A percentile compares a stretch with the other conserved stretches of the same genome.
These are phyloP conservation scores for Trichoderma parareesei DNA, from an alignment of 495 filamentous ascomycete genomes.

Conservation along the genomic window DNA sequence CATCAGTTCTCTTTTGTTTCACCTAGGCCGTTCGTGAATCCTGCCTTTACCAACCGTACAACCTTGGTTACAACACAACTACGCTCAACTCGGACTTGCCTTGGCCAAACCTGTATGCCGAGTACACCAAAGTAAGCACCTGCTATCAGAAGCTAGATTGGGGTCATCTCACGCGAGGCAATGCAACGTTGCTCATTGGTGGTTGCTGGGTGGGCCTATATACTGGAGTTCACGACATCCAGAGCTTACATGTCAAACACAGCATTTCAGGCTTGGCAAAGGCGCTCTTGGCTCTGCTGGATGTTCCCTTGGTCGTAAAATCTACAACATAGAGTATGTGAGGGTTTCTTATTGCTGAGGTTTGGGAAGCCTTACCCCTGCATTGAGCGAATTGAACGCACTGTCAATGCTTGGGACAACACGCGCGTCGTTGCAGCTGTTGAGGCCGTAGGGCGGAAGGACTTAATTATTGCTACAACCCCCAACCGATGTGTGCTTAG, in stretches of 20 bases:
- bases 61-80: too few relatives aligned
- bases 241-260: neutral
- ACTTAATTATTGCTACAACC: neutral
- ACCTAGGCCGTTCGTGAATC: too few relatives aligned
- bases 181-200: neutral
- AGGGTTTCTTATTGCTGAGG: neutral
- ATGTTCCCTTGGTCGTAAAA: neutral
- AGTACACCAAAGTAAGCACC: too few relatives aligned
- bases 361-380: neutral
- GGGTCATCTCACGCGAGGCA: neutral
- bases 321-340: neutral
- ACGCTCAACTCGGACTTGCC: too few relatives aligned
- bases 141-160: neutral
- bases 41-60: too few relatives aligned
- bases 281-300: neutral
- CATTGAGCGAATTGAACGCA: slow-evolving; percentile 1
- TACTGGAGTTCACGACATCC: neutral
- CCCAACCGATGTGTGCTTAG: neutral
- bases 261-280: neutral
- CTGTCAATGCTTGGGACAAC: neutral
- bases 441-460: neutral
- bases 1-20: too few relatives aligned
- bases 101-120: too few relatives aligned
- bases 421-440: neutral
- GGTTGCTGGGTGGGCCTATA: neutral